Evolutionary conservation across 2,329 filamentous ascomycete species (phyloP).

Genomic region (Ceratocystis harringtonii): DNA sequence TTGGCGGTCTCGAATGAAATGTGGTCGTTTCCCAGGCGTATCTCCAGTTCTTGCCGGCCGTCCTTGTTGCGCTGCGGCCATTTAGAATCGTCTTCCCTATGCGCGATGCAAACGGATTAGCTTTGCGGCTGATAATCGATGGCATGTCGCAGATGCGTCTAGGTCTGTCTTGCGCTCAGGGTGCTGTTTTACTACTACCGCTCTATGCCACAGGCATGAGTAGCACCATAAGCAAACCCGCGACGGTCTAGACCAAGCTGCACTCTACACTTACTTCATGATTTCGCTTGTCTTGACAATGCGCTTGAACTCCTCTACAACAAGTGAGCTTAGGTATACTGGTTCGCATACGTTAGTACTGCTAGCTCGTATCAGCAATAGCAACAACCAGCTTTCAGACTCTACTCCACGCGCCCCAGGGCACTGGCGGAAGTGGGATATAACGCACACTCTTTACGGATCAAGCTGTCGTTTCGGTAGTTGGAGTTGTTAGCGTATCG

Average conservation of each 20-base stretch:
- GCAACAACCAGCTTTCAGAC: too few species aligned
- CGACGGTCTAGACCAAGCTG: neutral
- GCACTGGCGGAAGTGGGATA: neutral
- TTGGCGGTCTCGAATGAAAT: constrained; percentile 99
- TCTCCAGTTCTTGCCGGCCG: constrained; percentile 89
- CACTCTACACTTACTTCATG: constrained; percentile 55
- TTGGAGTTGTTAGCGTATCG: constrained; percentile 99
- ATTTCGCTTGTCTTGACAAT: constrained; percentile 97
- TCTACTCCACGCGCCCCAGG: neutral
- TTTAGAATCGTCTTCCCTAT: constrained; percentile 89
- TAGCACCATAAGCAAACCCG: neutral
- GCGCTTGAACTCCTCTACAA: constrained; percentile 88
- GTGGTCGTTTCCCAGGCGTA: constrained; percentile 82
- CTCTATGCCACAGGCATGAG: too few species aligned
- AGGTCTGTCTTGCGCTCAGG: too few species aligned
- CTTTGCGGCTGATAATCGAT: neutral
- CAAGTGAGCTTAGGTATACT: constrained; percentile 91
- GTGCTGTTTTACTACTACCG: too few species aligned
- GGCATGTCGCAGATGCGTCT: neutral
- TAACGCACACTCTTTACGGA: constrained; percentile 91
- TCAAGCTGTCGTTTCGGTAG: constrained; percentile 95
- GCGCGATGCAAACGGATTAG: neutral
- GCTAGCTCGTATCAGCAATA: neutral
- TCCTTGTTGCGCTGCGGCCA: constrained; percentile 99
- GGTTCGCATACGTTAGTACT: constrained; percentile 3